Evolutionary conservation across 495 filamentous ascomycete genomes (phyloP).

Genomic region (Cercophora samala): DNA sequence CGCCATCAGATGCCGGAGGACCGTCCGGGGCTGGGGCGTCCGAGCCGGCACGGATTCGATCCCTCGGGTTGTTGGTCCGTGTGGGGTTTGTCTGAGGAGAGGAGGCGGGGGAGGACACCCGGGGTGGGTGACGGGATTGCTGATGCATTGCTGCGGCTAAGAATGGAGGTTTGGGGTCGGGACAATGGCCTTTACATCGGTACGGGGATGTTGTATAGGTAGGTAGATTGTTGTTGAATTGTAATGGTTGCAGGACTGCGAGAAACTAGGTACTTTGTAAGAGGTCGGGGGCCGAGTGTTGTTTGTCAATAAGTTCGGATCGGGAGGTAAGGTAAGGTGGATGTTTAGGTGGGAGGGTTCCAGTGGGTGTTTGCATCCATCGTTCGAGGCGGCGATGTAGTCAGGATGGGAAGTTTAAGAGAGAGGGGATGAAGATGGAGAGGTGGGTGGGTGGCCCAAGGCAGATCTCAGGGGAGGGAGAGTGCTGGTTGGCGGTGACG

Average conservation of each 20-base stretch:
- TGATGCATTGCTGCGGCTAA: slow-evolving; percentile 66
- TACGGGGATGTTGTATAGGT: slow-evolving; percentile 10
- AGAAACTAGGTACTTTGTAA: neutral
- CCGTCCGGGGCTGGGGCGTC: slow-evolving; percentile 38
- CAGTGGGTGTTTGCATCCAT: slow-evolving; percentile 32
- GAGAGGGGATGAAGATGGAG: slow-evolving; percentile 12
- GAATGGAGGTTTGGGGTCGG: slow-evolving; percentile 12
- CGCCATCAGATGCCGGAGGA: slow-evolving; percentile 36
- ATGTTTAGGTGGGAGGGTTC: slow-evolving; percentile 16
- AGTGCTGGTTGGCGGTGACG: slow-evolving; percentile 34
- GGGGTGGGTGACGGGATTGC: slow-evolving; percentile 67
- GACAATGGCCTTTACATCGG: slow-evolving; percentile 24
- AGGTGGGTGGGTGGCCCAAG: slow-evolving; percentile 14
- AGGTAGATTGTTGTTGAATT: neutral
- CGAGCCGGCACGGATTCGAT: slow-evolving; percentile 46
- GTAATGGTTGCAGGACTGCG: neutral
- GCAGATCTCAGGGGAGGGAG: slow-evolving; percentile 4
- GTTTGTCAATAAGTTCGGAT: neutral
- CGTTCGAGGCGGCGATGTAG: slow-evolving; percentile 17
- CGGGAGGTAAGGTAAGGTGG: neutral
- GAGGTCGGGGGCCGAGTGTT: neutral
- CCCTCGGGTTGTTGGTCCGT: slow-evolving; percentile 69
- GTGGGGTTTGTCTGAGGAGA: slow-evolving; percentile 64
- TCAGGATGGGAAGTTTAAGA: slow-evolving; percentile 7
- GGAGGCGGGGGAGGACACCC: slow-evolving; percentile 61